These are phyloP conservation scores for Cenchrus purpureus DNA, from an alignment of 176 grass and related monocot genomes.

Conservation along the genomic window DNA sequence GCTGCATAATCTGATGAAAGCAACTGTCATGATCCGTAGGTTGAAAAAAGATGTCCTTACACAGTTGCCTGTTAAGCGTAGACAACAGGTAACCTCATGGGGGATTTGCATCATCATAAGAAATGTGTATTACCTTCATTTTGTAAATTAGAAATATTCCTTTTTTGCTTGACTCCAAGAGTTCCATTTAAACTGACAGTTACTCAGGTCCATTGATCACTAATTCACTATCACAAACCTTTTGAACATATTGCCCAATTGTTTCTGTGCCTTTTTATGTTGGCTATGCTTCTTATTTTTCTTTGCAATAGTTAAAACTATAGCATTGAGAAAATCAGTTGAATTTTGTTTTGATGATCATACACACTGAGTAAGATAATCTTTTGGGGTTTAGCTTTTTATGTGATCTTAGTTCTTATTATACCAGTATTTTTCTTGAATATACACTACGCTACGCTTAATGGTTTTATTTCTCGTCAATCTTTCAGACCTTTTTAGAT, in stretches of 20 bases:
- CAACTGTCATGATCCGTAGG: conserved; percentile 94
- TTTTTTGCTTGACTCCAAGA: conserved; percentile 2
- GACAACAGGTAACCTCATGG: conserved; percentile 69
- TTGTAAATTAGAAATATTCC: background rate
- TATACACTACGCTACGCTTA: background rate
- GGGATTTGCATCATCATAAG: background rate
- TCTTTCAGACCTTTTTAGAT: conserved; percentile 85
- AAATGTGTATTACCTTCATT: conserved; percentile 13
- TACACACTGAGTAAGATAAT: background rate
- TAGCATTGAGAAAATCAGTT: conserved; percentile 14
- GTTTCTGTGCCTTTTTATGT: conserved; percentile 32
- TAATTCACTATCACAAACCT: conserved; percentile 2
- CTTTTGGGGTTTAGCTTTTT: conserved; percentile 29
- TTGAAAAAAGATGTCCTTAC: conserved; percentile 94
- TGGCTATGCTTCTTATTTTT: conserved; percentile 1
- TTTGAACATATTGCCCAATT: conserved; percentile 3
- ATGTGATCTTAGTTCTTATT: conserved; percentile 21
- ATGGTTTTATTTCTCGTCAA: conserved; percentile 24
- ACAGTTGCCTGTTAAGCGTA: conserved; percentile 81
- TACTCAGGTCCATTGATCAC: background rate
- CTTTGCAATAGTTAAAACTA: background rate
- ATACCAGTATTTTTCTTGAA: conserved; percentile 15
- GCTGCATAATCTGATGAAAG: conserved; percentile 97
- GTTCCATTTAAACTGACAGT: background rate
- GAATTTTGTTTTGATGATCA: background rate